Conservation (phyloP, 805 yeast genomes). For the Lipomyces orientalis region DNA sequence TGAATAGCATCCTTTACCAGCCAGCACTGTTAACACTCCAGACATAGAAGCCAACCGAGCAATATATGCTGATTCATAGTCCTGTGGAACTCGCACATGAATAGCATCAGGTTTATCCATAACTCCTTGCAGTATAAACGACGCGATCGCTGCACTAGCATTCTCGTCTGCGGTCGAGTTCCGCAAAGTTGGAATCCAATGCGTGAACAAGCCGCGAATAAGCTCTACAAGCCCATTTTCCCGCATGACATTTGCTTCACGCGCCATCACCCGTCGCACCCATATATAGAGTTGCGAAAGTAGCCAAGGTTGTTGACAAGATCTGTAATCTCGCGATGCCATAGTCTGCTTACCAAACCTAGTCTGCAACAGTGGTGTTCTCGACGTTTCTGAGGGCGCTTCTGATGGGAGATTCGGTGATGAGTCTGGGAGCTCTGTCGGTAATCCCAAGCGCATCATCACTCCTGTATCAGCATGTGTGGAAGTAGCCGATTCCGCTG, state of each 20-base stretch:
- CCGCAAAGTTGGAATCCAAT: constrained; percentile 41
- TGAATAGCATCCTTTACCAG: constrained; percentile 48
- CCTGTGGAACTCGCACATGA: constrained; percentile 22
- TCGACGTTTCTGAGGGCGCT: not conserved
- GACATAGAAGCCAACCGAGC: constrained; percentile 25
- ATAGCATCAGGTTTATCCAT: constrained; percentile 21
- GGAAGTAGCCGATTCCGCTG: constrained; percentile 29
- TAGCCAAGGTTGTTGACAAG: constrained; percentile 25
- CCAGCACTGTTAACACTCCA: constrained; percentile 46
- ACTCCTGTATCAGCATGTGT: constrained; percentile 24
- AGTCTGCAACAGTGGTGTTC: not conserved
- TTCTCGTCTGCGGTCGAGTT: constrained; percentile 43
- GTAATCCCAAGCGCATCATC: constrained; percentile 21
- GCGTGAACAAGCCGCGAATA: constrained; percentile 39
- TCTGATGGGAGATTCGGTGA: constrained; percentile 1
- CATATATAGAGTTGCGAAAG: constrained; percentile 23
- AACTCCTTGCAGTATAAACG: constrained; percentile 40
- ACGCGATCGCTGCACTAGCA: constrained; percentile 41
- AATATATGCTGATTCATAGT: constrained; percentile 19
- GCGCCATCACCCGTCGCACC: constrained; percentile 26
- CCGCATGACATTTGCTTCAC: constrained; percentile 27
- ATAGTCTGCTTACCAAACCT: not conserved
- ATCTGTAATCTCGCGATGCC: not conserved
- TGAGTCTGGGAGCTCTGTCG: constrained; percentile 8
- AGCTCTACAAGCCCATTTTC: constrained; percentile 34